Conservation (phyloP, 202 grass and related monocot species). For the Sporobolus alterniflorus region DNA sequence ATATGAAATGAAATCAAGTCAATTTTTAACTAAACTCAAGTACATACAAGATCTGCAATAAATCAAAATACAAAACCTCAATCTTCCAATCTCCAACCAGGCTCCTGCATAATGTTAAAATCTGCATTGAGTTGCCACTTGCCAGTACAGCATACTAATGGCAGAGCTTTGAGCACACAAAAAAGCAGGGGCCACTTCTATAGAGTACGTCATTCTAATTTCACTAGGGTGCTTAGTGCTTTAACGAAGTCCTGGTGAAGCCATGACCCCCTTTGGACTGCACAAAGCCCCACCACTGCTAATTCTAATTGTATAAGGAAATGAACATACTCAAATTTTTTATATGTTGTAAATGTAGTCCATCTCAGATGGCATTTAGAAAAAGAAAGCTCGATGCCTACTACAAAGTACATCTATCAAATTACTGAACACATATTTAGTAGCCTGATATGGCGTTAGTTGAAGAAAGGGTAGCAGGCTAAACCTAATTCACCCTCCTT, state of each 20-base stretch:
- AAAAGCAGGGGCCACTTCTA: background rate
- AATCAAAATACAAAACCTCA: background rate
- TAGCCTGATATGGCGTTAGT: no score
- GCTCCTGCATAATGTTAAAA: constrained; percentile 19
- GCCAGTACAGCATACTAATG: no score
- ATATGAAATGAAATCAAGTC: constrained; percentile 33
- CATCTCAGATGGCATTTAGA: background rate
- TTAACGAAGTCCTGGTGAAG: no score
- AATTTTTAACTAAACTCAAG: constrained; percentile 9
- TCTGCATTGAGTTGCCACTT: no score
- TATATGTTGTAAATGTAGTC: background rate
- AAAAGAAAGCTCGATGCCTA: constrained; percentile 14
- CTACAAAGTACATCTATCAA: constrained; percentile 1
- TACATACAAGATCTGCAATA: constrained; percentile 3
- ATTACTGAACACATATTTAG: no score
- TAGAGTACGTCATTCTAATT: background rate
- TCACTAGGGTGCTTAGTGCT: background rate
- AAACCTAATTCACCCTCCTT: no score
- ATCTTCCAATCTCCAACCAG: background rate
- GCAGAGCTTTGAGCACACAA: no score
- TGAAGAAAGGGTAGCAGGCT: no score
- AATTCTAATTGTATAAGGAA: constrained; percentile 20
- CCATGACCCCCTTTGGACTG: background rate
- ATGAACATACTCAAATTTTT: background rate
- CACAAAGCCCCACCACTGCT: background rate